phyloP scores from a whole-genome alignment of 129 eudicot genomes.

The Artemisia annua region DNA sequence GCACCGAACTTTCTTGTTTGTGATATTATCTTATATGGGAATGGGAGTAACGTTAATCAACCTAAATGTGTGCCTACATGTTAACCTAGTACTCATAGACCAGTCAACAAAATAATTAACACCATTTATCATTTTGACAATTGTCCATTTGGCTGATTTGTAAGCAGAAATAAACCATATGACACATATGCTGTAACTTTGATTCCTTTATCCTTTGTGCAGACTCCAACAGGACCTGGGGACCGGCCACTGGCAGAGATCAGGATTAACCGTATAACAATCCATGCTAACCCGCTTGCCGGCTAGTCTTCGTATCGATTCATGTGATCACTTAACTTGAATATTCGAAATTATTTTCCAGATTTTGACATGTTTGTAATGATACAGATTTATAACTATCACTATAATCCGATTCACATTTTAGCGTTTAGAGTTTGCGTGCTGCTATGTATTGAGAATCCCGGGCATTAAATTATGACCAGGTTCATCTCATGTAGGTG shows the following conservation, averaged over 20 bases:
- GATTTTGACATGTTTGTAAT: slow-evolving; percentile 19
- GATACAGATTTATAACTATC: slow-evolving; percentile 3
- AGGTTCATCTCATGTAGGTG: background rate
- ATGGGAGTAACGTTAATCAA: no score
- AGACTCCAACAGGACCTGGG: slow-evolving; percentile 95
- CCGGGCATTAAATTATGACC: background rate
- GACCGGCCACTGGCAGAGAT: slow-evolving; percentile 97
- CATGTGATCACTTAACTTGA: slow-evolving; percentile 13
- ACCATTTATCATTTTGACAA: no score
- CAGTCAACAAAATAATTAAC: no score
- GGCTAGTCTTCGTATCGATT: slow-evolving; percentile 35
- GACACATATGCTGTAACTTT: background rate
- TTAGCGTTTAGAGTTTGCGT: background rate
- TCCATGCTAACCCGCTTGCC: slow-evolving; percentile 96
- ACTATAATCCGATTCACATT: background rate
- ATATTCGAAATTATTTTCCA: slow-evolving; percentile 1
- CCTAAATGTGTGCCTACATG: no score
- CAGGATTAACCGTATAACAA: slow-evolving; percentile 88
- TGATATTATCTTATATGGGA: no score
- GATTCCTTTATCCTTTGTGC: slow-evolving; percentile 24
- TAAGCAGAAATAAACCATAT: no score
- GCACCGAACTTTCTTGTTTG: background rate
- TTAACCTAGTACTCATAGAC: no score
- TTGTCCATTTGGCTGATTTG: no score
- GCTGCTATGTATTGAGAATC: background rate